Percentiles rank a stretch among this genome's conserved stretches.
Conservation (phyloP, 352 stramenopile species). For the Phytophthora megakarya region DNA sequence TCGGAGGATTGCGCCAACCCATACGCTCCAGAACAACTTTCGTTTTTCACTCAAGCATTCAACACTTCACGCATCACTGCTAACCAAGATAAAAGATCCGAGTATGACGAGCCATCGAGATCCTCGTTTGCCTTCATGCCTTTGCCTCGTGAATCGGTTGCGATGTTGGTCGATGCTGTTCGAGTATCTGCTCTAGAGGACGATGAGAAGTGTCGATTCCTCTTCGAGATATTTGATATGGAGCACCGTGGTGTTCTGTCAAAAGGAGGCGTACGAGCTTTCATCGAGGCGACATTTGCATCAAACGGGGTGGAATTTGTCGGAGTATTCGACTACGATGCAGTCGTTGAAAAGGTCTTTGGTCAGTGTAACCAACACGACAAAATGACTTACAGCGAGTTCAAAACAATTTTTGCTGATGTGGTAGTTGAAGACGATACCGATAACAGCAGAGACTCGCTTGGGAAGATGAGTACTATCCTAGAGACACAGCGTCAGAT, state of each 20-base stretch:
- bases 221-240: slow-evolving; percentile 73
- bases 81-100: neutral
- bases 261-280: slow-evolving; percentile 52
- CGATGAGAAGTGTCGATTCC: slow-evolving; percentile 61
- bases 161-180: slow-evolving; percentile 63
- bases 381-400: slow-evolving; percentile 64
- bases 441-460: slow-evolving; percentile 20
- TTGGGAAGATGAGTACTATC: slow-evolving; percentile 8
- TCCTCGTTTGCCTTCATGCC: slow-evolving; percentile 37
- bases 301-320: slow-evolving; percentile 62
- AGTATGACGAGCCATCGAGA: slow-evolving; percentile 10
- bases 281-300: slow-evolving; percentile 62
- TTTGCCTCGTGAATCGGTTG: slow-evolving; percentile 60
- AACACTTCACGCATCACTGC: slow-evolving; percentile 36
- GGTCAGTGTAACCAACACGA: slow-evolving; percentile 40
- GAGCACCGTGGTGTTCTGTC: slow-evolving; percentile 50
- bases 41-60: slow-evolving; percentile 47
- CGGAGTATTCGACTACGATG: slow-evolving; percentile 52
- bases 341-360: slow-evolving; percentile 61
- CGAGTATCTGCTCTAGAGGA: slow-evolving; percentile 50
- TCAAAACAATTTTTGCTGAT: slow-evolving; percentile 47
- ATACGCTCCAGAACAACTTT: slow-evolving; percentile 18
- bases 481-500: slow-evolving; percentile 11
- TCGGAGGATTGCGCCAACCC: slow-evolving; percentile 19
- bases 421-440: slow-evolving; percentile 38